A percentile compares a stretch with the other conserved stretches of the same genome.
phyloP scores from a whole-genome alignment of 1,139 yeast genomes.

The Martiniozyma asiatica region DNA sequence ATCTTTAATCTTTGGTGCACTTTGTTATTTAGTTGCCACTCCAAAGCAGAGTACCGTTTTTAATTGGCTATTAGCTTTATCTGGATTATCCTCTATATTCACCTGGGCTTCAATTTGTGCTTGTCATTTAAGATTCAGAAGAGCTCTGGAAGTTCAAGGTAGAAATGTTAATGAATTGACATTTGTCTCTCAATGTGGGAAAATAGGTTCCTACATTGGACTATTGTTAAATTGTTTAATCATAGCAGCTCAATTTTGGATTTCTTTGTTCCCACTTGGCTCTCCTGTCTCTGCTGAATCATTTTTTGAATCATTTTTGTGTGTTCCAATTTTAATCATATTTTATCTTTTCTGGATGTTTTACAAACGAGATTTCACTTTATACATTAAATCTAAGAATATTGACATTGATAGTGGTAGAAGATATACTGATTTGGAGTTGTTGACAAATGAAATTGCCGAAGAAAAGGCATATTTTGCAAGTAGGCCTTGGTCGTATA shows the following conservation, averaged over 20 bases:
- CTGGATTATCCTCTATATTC: slow-evolving; percentile 67
- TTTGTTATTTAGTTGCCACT: slow-evolving; percentile 61
- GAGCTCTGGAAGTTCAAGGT: slow-evolving; percentile 52
- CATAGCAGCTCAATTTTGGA: slow-evolving; percentile 56
- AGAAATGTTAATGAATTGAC: slow-evolving; percentile 51
- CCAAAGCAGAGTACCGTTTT: slow-evolving; percentile 45
- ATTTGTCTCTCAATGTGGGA: slow-evolving; percentile 55
- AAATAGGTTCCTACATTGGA: slow-evolving; percentile 57
- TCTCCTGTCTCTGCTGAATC: slow-evolving; percentile 25
- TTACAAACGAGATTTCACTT: slow-evolving; percentile 26
- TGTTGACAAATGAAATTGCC: slow-evolving; percentile 44
- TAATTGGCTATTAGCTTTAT: slow-evolving; percentile 64
- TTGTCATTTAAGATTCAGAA: slow-evolving; percentile 64
- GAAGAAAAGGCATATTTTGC: slow-evolving; percentile 39
- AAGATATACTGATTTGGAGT: slow-evolving; percentile 47
- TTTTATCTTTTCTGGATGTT: slow-evolving; percentile 42
- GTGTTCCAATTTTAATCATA: slow-evolving; percentile 40
- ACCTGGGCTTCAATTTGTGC: slow-evolving; percentile 73
- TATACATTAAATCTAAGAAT: slow-evolving; percentile 23
- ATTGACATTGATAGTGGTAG: slow-evolving; percentile 59
- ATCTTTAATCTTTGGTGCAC: slow-evolving; percentile 45
- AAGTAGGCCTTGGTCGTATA: slow-evolving; percentile 36
- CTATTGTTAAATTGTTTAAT: slow-evolving; percentile 44
- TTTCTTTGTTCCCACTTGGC: slow-evolving; percentile 54
- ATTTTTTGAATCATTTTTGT: slow-evolving; percentile 48